Conservation (phyloP, 176 grass and related monocot species). For the Avena atlantica region DNA sequence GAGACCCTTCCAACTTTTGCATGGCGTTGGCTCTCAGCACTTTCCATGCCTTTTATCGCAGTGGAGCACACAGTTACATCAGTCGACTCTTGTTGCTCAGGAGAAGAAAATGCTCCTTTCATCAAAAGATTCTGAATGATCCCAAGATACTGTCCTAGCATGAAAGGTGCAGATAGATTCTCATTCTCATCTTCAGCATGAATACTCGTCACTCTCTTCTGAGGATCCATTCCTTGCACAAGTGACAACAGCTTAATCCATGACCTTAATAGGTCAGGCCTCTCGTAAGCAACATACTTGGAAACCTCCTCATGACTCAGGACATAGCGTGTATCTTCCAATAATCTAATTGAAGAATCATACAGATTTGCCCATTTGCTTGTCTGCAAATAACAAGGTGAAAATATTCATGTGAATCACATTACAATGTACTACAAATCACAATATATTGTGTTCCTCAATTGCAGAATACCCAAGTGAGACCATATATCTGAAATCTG, state of each 20-base stretch:
- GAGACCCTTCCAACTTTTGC: conserved; percentile 94
- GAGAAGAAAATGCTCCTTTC: conserved; percentile 73
- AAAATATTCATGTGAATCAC: conserved; percentile 23
- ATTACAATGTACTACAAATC: conserved; percentile 15
- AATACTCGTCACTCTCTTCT: conserved; percentile 80
- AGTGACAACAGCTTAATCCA: conserved; percentile 90
- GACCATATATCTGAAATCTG: conserved; percentile 8
- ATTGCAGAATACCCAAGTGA: conserved; percentile 19
- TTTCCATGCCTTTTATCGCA: conserved; percentile 60
- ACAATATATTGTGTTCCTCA: neutral
- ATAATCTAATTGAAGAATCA: conserved; percentile 75
- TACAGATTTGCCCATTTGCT: conserved; percentile 79
- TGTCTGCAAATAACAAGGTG: conserved; percentile 65
- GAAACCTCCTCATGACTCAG: conserved; percentile 84
- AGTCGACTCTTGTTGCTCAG: conserved; percentile 68
- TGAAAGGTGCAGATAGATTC: conserved; percentile 71
- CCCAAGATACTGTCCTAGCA: conserved; percentile 77
- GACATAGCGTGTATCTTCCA: conserved; percentile 86
- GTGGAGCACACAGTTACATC: conserved; percentile 69
- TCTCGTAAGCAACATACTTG: conserved; percentile 74
- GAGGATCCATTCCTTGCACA: conserved; percentile 92
- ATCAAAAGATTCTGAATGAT: conserved; percentile 81
- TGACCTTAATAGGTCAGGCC: conserved; percentile 77
- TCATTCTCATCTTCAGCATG: conserved; percentile 94
- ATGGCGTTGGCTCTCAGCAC: conserved; percentile 68